Base-by-base conservation (phyloP, 306 rosid species). In the Cicer yamashitae region DNA sequence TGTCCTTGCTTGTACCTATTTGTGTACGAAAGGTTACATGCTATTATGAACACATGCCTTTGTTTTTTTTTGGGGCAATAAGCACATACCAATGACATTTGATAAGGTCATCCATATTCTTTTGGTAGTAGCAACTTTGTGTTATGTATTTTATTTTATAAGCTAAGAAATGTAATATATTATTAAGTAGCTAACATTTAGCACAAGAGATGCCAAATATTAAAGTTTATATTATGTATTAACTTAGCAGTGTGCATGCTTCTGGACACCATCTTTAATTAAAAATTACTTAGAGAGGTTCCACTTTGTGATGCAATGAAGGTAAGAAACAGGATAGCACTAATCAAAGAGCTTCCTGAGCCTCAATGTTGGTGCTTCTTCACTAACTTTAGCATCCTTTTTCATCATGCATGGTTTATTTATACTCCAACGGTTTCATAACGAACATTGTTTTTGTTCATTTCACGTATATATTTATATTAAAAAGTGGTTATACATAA, bases 81-180 rank as follows among this genome's bases (percentile, higher is more conserved):
- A 22, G 30, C 3, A 22, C 30, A 22, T 22, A 22, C 30, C 30
- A 22, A 22, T 22, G 30, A 22, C 1, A 22, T 22, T 22, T 22
- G 30, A 22, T 22, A 22, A 22, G 30, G 30, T 22, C 30, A 22
- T 22, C 30, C 6, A 25, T 5, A 44, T 30, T 80, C 43, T 77
- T 77, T 71, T 75, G 57, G 78, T 52, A 57, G 85, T 68, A 41
- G 68, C 79, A 56, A 81, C 57, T 74, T 78, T 85, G 41, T 74
- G 60, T 22, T 61, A 34, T 5, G 34, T 40, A 67, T 18, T 54
- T 54, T 54, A 11, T 54, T 18, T 54, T 17, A 18, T 53, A 17
- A 53, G 30, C 34, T 8, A 14, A 52, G 58, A 52, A 15, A 22
- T 22, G 30, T 22, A 22, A 53, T 8, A 53, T 53, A 53, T 7